Evolutionary conservation across 768 basidiomycete genomes (phyloP).

Genomic region (Amanita subjunquillea): DNA sequence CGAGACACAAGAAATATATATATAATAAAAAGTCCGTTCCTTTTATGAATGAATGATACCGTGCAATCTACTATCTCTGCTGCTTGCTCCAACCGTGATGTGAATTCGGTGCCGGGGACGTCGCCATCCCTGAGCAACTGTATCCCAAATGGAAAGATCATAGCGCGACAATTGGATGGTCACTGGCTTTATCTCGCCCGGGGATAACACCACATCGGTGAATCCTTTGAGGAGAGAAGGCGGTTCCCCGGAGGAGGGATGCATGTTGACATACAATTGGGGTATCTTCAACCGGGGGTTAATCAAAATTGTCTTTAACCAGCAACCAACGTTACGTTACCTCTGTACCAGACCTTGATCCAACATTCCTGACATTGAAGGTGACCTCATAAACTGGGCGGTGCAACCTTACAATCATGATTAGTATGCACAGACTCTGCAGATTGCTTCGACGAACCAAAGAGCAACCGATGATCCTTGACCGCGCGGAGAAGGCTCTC

Average conservation of each 20-base stretch:
- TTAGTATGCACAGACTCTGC: not conserved
- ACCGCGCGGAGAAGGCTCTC: constrained; percentile 40
- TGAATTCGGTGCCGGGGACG: constrained; percentile 53
- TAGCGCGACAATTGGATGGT: constrained; percentile 55
- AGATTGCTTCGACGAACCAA: constrained; percentile 28
- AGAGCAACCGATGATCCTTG: constrained; percentile 52
- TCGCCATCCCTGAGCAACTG: constrained; percentile 61
- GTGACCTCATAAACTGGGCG: constrained; percentile 50
- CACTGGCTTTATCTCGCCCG: constrained; percentile 36
- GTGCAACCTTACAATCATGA: constrained; percentile 40
- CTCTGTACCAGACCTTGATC: constrained; percentile 52
- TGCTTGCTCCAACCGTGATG: constrained; percentile 61
- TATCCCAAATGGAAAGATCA: constrained; percentile 73
- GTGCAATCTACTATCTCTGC: constrained; percentile 44
- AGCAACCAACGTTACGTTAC: constrained; percentile 18
- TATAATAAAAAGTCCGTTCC: not conserved
- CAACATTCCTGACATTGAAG: constrained; percentile 61
- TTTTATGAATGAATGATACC: constrained; percentile 24
- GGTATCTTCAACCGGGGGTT: constrained; percentile 35
- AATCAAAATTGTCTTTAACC: not conserved
- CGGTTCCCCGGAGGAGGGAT: constrained; percentile 52
- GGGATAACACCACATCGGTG: constrained; percentile 39
- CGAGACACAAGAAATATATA: not conserved
- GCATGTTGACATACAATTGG: constrained; percentile 69
- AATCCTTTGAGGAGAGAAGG: constrained; percentile 67